Conservation (phyloP, 2,329 filamentous ascomycete species). For the Ophiosphaerella narmari region DNA sequence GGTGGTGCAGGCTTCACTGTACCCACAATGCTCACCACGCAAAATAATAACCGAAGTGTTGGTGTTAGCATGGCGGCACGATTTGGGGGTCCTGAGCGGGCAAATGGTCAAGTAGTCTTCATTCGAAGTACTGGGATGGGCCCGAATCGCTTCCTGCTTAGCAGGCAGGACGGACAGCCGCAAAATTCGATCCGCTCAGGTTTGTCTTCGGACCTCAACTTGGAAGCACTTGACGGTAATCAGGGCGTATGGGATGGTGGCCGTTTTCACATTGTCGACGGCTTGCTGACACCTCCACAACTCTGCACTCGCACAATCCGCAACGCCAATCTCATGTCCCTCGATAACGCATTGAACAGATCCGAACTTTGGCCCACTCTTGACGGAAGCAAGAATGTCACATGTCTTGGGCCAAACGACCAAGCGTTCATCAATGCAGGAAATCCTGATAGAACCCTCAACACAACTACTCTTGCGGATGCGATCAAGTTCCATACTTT, state of each 20-base stretch:
- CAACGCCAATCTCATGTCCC: conserved; percentile 11
- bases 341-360: conserved; percentile 23
- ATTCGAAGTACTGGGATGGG: conserved; percentile 11
- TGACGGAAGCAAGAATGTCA: conserved; percentile 21
- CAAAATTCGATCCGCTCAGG: conserved; percentile 17
- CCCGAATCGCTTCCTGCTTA: conserved; percentile 14
- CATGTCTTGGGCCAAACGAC: conserved; percentile 23
- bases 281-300: conserved; percentile 17
- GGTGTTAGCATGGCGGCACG: conserved; percentile 15
- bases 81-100: conserved; percentile 17
- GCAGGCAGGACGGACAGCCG: conserved; percentile 7
- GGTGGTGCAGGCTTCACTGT: conserved; percentile 10
- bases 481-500: conserved; percentile 24
- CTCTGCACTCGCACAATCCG: conserved; percentile 22
- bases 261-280: conserved; percentile 25
- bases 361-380: conserved; percentile 19
- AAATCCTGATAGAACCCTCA: conserved; percentile 14
- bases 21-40: conserved; percentile 18
- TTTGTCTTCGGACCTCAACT: conserved; percentile 17
- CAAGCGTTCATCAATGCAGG: conserved; percentile 19
- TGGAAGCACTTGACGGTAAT: conserved; percentile 11
- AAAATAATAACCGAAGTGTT: conserved; percentile 22
- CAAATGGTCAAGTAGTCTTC: conserved; percentile 27
- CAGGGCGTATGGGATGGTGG: conserved; percentile 24
- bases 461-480: conserved; percentile 7